These are phyloP conservation scores for Cordyceps tenuipes DNA, from an alignment of 2,329 filamentous ascomycete genomes.

Conservation along the genomic window DNA sequence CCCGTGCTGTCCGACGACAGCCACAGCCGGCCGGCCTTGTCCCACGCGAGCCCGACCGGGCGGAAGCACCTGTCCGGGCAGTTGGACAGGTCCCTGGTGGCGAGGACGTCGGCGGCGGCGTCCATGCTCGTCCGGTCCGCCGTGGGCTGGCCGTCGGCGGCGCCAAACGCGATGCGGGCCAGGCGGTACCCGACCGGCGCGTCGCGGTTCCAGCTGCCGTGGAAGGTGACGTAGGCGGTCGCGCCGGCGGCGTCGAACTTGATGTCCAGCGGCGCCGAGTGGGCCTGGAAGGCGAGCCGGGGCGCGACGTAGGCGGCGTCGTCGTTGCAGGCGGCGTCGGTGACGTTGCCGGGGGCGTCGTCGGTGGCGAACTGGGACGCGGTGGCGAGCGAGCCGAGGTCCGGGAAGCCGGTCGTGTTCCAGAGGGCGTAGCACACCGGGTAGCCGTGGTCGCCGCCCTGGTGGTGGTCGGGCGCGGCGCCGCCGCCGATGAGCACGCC, in stretches of 20 bases:
- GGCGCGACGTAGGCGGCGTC: constrained; percentile 37
- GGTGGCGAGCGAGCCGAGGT: constrained; percentile 30
- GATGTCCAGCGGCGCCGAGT: constrained; percentile 65
- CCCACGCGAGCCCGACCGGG: constrained; percentile 50
- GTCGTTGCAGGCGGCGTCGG: constrained; percentile 36
- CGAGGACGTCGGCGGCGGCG: constrained; percentile 44
- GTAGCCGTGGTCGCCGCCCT: constrained; percentile 58
- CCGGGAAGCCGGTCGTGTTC: constrained; percentile 39
- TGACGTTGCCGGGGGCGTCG: constrained; percentile 25
- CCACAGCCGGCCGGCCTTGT: constrained; percentile 46
- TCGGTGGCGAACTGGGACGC: constrained; percentile 42
- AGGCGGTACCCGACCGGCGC: constrained; percentile 40
- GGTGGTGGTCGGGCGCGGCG: constrained; percentile 11
- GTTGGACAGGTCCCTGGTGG: constrained; percentile 41
- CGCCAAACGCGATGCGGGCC: constrained; percentile 29
- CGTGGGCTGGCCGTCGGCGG: constrained; percentile 31
- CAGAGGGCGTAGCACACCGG: constrained; percentile 62
- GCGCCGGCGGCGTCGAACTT: constrained; percentile 52
- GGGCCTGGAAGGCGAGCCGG: constrained; percentile 51
- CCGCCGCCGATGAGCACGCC: constrained; percentile 39
- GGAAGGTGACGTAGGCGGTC: constrained; percentile 60
- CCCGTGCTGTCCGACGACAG: constrained; percentile 56
- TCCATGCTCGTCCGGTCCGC: constrained; percentile 33
- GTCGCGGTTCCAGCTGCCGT: constrained; percentile 54
- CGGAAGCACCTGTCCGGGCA: constrained; percentile 55